phyloP scores from a whole-genome alignment of 805 yeast genomes.

The Wickerhamomyces mucosus region DNA sequence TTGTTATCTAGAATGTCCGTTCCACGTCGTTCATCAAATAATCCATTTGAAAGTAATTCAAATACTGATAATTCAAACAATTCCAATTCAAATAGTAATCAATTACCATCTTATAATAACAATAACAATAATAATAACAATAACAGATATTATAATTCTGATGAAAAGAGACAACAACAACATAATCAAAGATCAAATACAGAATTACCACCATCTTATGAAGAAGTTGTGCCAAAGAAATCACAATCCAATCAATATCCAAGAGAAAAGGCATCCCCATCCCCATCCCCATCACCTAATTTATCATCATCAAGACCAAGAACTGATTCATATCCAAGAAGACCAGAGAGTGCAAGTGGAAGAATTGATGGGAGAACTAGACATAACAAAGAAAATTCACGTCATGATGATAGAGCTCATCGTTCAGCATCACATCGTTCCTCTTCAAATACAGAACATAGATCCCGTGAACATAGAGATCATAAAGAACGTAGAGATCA shows the following conservation, averaged over 20 bases:
- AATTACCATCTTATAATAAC: constrained; percentile 24
- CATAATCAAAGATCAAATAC: constrained; percentile 3
- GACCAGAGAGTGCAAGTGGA: constrained; percentile 7
- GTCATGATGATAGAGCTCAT: neutral
- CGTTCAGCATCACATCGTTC: neutral
- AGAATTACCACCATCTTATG: constrained; percentile 56
- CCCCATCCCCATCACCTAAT: no score
- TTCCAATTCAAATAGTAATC: constrained; percentile 20
- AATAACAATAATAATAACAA: constrained; percentile 23
- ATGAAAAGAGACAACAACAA: constrained; percentile 13
- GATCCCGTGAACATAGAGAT: constrained; percentile 13
- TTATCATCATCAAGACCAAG: constrained; percentile 16
- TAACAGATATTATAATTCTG: constrained; percentile 23
- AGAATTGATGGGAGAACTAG: no score
- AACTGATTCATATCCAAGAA: constrained; percentile 12
- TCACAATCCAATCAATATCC: constrained; percentile 38
- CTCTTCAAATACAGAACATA: neutral
- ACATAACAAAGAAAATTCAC: no score
- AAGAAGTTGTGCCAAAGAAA: constrained; percentile 53
- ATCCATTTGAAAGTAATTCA: constrained; percentile 47
- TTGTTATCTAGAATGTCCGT: constrained; percentile 12
- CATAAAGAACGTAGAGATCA: constrained; percentile 9
- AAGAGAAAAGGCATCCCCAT: constrained; percentile 34
- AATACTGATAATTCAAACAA: constrained; percentile 29
- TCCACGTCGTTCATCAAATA: constrained; percentile 28